phyloP scores from a whole-genome alignment of 805 yeast species.

The Sugiyamaella floridensis region DNA sequence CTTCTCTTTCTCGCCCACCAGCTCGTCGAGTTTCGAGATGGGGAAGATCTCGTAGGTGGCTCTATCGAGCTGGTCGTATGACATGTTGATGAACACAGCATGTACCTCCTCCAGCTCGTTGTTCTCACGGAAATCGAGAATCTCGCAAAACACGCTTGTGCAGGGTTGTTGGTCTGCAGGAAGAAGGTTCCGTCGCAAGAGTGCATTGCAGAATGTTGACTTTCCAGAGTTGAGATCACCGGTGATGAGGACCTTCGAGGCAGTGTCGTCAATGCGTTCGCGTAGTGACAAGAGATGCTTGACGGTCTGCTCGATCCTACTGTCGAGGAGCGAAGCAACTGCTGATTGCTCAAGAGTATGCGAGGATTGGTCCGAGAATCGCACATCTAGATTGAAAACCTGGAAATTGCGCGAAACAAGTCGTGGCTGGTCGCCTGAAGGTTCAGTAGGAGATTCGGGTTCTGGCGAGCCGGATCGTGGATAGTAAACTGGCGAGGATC shows the following conservation, averaged over 20 bases:
- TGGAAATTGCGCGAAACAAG: conserved; percentile 36
- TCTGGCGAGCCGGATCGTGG: conserved; percentile 17
- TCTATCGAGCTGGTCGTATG: conserved; percentile 50
- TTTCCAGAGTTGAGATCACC: conserved; percentile 97
- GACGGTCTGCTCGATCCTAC: conserved; percentile 55
- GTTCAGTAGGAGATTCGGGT: background rate
- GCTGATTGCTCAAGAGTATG: conserved; percentile 58
- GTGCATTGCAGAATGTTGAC: conserved; percentile 89
- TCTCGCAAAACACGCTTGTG: conserved; percentile 93
- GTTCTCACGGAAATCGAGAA: conserved; percentile 75
- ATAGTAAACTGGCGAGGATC: conserved; percentile 27
- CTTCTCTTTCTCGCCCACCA: conserved; percentile 67
- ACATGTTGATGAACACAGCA: conserved; percentile 53
- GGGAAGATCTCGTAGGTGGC: conserved; percentile 54
- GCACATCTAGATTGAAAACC: conserved; percentile 56
- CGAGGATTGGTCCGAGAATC: conserved; percentile 39
- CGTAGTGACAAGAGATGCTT: conserved; percentile 65
- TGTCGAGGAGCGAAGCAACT: conserved; percentile 60
- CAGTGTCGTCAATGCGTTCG: conserved; percentile 81
- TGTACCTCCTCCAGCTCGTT: conserved; percentile 81
- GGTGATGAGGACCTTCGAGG: conserved; percentile 90
- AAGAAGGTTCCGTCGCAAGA: conserved; percentile 64
- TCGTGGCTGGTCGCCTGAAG: background rate
- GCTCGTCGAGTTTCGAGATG: conserved; percentile 51
- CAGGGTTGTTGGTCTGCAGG: conserved; percentile 99